Conservation (phyloP, 2,329 filamentous ascomycete genomes). For the Ceratocystiopsis brevicomis region DNA sequence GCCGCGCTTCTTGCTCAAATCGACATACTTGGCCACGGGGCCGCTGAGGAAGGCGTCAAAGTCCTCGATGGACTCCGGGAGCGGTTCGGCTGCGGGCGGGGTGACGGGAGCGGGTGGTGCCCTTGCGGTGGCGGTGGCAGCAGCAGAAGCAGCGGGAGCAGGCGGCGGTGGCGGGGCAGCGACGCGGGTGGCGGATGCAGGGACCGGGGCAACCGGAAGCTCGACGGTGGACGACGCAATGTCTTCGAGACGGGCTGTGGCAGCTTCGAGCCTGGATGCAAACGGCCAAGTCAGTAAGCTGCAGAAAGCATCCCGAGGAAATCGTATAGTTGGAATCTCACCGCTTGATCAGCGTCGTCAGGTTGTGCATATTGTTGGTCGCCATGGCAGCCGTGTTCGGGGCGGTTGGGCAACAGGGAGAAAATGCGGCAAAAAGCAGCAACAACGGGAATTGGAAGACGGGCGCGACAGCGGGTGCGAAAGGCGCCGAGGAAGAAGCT, state of each 20-base stretch:
- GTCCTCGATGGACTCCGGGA: slow-evolving; percentile 67
- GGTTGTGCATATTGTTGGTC: slow-evolving; percentile 77
- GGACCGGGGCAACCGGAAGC: slow-evolving; percentile 26
- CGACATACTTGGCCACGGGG: slow-evolving; percentile 60
- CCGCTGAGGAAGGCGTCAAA: slow-evolving; percentile 64
- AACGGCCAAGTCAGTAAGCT: background rate
- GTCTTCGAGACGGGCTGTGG: slow-evolving; percentile 87
- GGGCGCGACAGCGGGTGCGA: too few species aligned
- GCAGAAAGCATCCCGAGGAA: background rate
- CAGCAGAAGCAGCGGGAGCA: slow-evolving; percentile 15
- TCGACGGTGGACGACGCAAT: slow-evolving; percentile 64
- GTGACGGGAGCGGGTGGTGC: slow-evolving; percentile 13
- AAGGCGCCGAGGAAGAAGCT: background rate
- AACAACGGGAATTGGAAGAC: background rate
- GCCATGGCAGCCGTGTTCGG: slow-evolving; percentile 34
- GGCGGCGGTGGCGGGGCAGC: slow-evolving; percentile 17
- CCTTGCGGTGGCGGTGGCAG: slow-evolving; percentile 22
- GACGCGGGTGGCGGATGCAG: slow-evolving; percentile 16
- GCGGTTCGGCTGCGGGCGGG: slow-evolving; percentile 25
- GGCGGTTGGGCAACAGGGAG: slow-evolving; percentile 1
- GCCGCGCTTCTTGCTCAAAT: slow-evolving; percentile 59
- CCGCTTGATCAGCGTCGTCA: slow-evolving; percentile 97
- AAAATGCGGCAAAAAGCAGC: background rate
- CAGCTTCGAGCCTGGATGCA: slow-evolving; percentile 68
- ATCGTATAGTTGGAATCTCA: slow-evolving; percentile 20